A percentile compares a stretch with the other conserved stretches of the same genome.
Conservation (phyloP, 2,329 filamentous ascomycete species). For the Trichophyton simii region DNA sequence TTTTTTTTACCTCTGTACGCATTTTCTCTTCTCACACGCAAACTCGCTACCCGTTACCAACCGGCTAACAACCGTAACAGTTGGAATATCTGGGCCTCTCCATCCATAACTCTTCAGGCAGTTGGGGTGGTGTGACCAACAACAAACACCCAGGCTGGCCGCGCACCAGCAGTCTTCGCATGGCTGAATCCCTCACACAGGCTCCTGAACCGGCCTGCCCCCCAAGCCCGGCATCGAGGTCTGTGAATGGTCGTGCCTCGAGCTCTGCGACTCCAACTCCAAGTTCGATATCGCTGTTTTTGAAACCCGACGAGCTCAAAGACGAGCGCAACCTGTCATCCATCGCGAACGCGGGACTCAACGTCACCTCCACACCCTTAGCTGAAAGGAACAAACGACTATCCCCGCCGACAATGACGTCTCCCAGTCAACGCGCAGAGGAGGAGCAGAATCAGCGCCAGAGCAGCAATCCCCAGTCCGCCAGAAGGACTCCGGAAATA, state of each 20-base stretch:
- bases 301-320: constrained; percentile 24
- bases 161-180: constrained; percentile 21
- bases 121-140: neutral
- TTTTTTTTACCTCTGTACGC: neutral
- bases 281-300: constrained; percentile 23
- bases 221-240: constrained; percentile 24
- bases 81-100: neutral
- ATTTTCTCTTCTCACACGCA: neutral
- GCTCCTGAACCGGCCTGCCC: constrained; percentile 30
- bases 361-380: constrained; percentile 20
- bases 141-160: constrained; percentile 7
- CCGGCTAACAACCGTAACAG: neutral
- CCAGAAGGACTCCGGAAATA: neutral
- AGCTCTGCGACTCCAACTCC: constrained; percentile 22
- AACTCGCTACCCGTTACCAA: neutral
- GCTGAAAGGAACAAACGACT: constrained; percentile 26
- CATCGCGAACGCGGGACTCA: constrained; percentile 32
- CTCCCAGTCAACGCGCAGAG: constrained; percentile 19
- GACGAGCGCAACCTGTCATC: constrained; percentile 28
- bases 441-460: constrained; percentile 20
- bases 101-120: neutral
- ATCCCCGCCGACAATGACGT: constrained; percentile 26
- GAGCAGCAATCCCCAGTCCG: neutral
- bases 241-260: constrained; percentile 21
- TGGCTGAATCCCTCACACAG: constrained; percentile 33